Evolutionary conservation across 1,139 yeast species (phyloP), one percentile per base, ranked within the genome.

Genomic region (Kazachstania sp.): DNA sequence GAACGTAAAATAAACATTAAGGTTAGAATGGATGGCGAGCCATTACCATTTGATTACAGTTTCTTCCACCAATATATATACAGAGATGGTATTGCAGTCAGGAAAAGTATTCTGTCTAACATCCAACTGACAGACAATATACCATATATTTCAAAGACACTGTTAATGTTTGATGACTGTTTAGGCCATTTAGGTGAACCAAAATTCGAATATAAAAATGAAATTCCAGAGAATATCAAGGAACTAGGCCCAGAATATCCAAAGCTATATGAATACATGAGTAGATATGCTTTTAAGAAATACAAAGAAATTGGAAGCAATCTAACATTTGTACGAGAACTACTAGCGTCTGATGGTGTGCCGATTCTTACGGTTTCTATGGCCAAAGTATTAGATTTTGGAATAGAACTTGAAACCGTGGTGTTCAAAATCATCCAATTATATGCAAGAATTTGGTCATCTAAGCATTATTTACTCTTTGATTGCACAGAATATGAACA

Each of bases 381-480:
- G 49, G 61, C 40, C 68, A 72, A 51, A 64, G 78, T 54, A 63
- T 66, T 42, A 58, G 70, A 43, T 65, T 75, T 26, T 60, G 70
- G 71, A 11, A 58, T 71, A 43, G 86, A 83, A 50, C 66, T 76
- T 1, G 83, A 83, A 43, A 67, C 77, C 9, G 67, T 83, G 39
- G 69, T 80, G 11, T 86, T 77, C 63, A 74, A 83, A 54, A 60
- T 82, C 20, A 74, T 85, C 52, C 92, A 85, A 56, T 74, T 81
- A 11, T 77, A 84, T 16, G 75, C 83, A 49, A 85, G 83, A 58
- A 74, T 85, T 44, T 86, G 95, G 95, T 80, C 81, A 20, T 74
- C 78, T 42, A 78, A 78, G 51, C 86, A 75, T 59, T 76, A 78
- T 51, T 51, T 82, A 49, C 75, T 86, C 6, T 61, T 79, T 52